A percentile compares a stretch with the other conserved stretches of the same genome.
Conservation (phyloP, 805 yeast species). For the Komagataella populi region DNA sequence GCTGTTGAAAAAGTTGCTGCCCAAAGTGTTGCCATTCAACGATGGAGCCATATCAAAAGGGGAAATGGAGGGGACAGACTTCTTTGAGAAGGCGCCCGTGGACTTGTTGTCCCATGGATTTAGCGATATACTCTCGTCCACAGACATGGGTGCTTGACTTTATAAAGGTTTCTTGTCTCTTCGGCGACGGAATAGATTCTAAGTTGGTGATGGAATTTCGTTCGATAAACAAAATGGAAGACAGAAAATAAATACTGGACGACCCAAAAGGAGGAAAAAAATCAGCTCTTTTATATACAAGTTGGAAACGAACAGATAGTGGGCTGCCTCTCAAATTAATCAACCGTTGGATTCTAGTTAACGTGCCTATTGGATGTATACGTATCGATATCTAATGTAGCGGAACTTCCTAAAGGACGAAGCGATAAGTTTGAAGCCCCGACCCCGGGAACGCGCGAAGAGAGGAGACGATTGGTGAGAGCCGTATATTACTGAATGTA, state of each 20-base stretch:
- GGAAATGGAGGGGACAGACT: constrained; percentile 8
- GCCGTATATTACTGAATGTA: not conserved
- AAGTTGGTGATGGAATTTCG: not conserved
- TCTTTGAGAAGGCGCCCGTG: constrained; percentile 7
- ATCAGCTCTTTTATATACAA: not conserved
- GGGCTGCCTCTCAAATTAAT: not conserved
- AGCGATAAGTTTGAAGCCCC: not conserved
- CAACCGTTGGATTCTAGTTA: not conserved
- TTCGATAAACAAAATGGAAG: not conserved
- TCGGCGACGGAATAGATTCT: not conserved
- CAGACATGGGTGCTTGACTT: constrained; percentile 1
- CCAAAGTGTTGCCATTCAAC: constrained; percentile 10
- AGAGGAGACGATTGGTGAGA: not conserved
- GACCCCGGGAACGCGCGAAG: not conserved
- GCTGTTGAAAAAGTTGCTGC: constrained; percentile 16
- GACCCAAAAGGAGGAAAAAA: not conserved
- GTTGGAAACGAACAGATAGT: not conserved
- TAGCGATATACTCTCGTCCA: constrained; percentile 13
- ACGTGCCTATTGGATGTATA: not conserved
- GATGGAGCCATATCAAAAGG: constrained; percentile 1
- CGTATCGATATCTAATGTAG: not conserved
- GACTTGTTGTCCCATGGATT: constrained; percentile 16
- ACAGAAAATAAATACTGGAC: not conserved
- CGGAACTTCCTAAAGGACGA: not conserved
- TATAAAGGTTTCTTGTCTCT: not conserved